A percentile compares a stretch with the other conserved stretches of the same genome.
These are phyloP conservation scores for Eucalyptus tenuipes DNA, from an alignment of 345 rosid genomes.

Conservation along the genomic window DNA sequence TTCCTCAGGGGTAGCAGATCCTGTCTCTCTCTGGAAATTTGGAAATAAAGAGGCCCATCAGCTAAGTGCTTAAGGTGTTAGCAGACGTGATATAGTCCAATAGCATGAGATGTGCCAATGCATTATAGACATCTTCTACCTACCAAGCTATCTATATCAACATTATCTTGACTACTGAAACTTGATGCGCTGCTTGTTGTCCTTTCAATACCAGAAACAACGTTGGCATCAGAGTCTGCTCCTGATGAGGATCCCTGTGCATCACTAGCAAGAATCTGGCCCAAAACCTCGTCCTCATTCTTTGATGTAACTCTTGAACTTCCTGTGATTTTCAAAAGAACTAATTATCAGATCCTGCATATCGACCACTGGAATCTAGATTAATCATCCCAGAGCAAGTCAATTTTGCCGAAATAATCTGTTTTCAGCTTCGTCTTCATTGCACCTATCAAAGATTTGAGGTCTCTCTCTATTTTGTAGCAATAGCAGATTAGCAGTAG, in stretches of 20 bases:
- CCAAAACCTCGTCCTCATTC: slow-evolving; percentile 57
- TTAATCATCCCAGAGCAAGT: not conserved
- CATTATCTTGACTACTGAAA: slow-evolving; percentile 16
- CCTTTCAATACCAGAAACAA: slow-evolving; percentile 15
- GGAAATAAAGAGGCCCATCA: slow-evolving; percentile 3
- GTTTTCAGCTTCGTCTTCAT: not conserved
- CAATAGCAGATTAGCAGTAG: not conserved
- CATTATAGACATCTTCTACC: not conserved
- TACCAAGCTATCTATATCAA: slow-evolving; percentile 4
- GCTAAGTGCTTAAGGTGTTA: not conserved
- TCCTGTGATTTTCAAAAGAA: slow-evolving; percentile 19
- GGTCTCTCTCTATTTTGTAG: not conserved
- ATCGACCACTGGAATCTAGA: not conserved
- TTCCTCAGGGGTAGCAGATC: slow-evolving; percentile 43
- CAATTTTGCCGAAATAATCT: not conserved
- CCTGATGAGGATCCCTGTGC: slow-evolving; percentile 41
- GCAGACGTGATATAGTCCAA: not conserved
- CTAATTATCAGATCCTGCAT: not conserved
- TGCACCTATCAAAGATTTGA: not conserved
- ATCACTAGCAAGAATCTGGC: slow-evolving; percentile 58
- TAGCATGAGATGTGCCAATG: not conserved
- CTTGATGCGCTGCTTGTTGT: slow-evolving; percentile 25
- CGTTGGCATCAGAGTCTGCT: slow-evolving; percentile 7
- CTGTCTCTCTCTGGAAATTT: slow-evolving; percentile 5
- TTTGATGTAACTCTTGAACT: slow-evolving; percentile 26